Conservation (phyloP, 345 rosid species). For the Brassica napus region DNA sequence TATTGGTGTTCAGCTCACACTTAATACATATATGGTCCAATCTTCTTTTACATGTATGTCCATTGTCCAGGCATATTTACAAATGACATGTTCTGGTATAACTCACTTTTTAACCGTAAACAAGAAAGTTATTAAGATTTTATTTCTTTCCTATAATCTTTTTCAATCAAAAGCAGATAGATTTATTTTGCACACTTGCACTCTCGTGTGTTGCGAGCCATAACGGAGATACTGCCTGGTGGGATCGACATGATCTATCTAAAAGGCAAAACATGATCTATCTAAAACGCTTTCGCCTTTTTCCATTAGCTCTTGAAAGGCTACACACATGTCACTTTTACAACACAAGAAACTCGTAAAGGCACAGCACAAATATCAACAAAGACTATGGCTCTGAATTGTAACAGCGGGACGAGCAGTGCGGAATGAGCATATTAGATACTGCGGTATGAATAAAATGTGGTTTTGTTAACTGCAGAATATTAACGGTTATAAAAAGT, state of each 20-base stretch:
- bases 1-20: slow-evolving; percentile 20
- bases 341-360: neutral
- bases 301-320: neutral
- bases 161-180: neutral
- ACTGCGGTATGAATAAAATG: too few species aligned
- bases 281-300: slow-evolving; percentile 11
- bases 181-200: slow-evolving; percentile 18
- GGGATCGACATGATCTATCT: slow-evolving; percentile 25
- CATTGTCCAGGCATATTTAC: neutral
- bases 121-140: neutral
- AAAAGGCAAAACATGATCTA: too few species aligned
- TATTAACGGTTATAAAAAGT: too few species aligned
- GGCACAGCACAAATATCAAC: neutral
- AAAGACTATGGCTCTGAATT: neutral
- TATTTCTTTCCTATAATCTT: neutral
- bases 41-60: neutral
- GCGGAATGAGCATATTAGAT: too few species aligned
- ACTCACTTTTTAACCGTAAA: neutral
- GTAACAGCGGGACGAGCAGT: too few species aligned
- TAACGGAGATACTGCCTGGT: slow-evolving; percentile 23
- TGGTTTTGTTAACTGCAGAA: too few species aligned
- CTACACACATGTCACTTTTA: slow-evolving; percentile 11
- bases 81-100: neutral
- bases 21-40: neutral
- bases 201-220: slow-evolving; percentile 26